Evolutionary conservation across 1,284 basidiomycete genomes (phyloP), one percentile per base, ranked within the genome.

Genomic region (Fomitopsis schrenkii): DNA sequence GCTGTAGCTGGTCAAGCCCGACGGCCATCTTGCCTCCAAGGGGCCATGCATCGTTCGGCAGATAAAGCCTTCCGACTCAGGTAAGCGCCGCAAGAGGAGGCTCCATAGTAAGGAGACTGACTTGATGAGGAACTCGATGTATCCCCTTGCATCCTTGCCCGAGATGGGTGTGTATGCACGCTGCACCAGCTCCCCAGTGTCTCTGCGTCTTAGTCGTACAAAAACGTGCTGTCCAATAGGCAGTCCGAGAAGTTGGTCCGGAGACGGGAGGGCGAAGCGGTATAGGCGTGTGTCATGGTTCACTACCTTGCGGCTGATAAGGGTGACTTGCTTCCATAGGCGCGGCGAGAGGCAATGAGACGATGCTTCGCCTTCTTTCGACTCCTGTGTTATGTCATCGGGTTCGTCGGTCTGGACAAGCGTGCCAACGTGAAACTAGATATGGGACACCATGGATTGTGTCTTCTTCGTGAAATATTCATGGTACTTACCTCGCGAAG

Each of bases 101-200:
- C 15, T 28, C 1, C n/a, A 0, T 8, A 10, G 28, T 7, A 1
- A 3, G 14, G 10, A 50, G 28, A 70, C 70, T 2, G 65, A 77
- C 79, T 88, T 89, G 74, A 88, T 76, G 55, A 86, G 70, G 45
- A 87, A 68, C 58, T 86, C 85, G 38, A 88, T 74, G 59, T 71
- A 79, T 1, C 85, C 87, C 28, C 71, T 72, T 9, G 77, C 78
- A 35, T 73, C 70, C 52, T 75, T 70, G 54, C 69, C 69, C 17
- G 83, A 85, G 41, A 88, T 77, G 0, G 87, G 87, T 2, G 87
- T 89, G 64, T 89, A 89, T 0, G 86, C 84, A 30, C 86, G 75
- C 65, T 87, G 85, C 0, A 88, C 78, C 0, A 84, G 62, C 59
- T 83, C 78, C 9, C 79, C 79, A 8, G 70, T 73, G 30, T 73